Conservation (phyloP, 768 basidiomycete genomes). For the Xerocomellus chrysenteron region DNA sequence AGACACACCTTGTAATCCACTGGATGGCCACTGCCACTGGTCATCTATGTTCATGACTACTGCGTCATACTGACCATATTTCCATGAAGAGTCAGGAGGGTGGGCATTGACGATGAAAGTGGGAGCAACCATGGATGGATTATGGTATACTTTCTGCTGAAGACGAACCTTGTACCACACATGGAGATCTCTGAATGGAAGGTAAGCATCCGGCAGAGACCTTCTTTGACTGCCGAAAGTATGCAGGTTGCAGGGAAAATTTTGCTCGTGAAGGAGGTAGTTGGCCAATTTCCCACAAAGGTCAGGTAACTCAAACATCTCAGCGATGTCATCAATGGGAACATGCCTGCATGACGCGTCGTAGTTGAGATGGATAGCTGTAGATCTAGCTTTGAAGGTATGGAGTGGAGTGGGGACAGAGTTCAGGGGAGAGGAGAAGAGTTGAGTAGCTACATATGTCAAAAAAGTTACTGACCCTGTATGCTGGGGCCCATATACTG, state of each 20-base stretch:
- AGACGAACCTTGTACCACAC: background rate
- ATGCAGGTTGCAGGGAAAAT: background rate
- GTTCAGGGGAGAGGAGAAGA: background rate
- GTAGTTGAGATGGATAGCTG: background rate
- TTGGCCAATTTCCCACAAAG: background rate
- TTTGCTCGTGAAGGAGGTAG: background rate
- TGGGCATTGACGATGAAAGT: background rate
- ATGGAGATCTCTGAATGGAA: too few relatives aligned
- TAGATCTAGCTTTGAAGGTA: background rate
- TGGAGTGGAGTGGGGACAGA: background rate
- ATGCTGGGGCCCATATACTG: background rate
- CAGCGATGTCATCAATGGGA: background rate
- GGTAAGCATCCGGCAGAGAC: too few relatives aligned
- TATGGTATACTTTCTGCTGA: background rate
- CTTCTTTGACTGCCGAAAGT: background rate
- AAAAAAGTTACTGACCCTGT: background rate
- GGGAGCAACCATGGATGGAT: background rate
- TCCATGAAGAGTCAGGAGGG: background rate
- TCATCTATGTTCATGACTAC: background rate
- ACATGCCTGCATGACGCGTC: rapidly evolving
- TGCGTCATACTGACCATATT: background rate
- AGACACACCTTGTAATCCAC: background rate
- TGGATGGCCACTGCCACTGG: background rate
- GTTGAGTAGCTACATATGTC: background rate
- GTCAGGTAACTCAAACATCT: too few relatives aligned